Evolutionary conservation across 176 grass and related monocot genomes (phyloP), one percentile per base, ranked within the genome.

Genomic region (Aechmea fasciata): DNA sequence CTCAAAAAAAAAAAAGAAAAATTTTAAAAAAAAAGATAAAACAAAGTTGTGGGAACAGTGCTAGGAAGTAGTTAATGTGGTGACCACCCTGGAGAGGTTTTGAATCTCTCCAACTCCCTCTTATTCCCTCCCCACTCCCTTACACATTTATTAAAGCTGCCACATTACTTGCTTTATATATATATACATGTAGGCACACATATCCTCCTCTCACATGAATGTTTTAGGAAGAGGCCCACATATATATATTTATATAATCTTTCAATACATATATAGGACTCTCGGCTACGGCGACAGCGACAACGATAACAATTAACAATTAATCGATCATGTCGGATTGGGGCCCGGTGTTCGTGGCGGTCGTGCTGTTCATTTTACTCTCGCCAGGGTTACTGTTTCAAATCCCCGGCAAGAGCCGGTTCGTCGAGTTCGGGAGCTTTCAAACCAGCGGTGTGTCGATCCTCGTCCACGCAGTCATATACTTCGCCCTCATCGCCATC

Each of bases 371-470:
- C 84, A 79, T 91, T 74, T 64, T 91, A 1, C 71, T 91, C 2
- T 84, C 84, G 17, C 88, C 88, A 48, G 88, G 88, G 0, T 76
- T 91, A 1, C 88, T 91, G 52, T 84, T 84, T 77, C 88, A 91
- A 73, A 24, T 87, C 3, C 88, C 88, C 0, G 88, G 84, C 14
- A 83, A 76, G 74, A 61, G 76, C 63, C 81, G 74, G 20, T 1
- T 82, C 64, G 24, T 87, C 13, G 88, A 91, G 49, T 91, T 87
- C 24, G 84, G 88, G 63, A 87, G 87, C 63, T 83, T 91, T 70
- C 84, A 91, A 14, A 91, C 87, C 64, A 91, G 88, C 71, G 77
- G 73, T 6, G 3, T 84, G 0, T 81, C 88, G 70, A 87, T 91
- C 71, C 11, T 91, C 62, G 18, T 91, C 76, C 88, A 91, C 19